Evolutionary conservation across 2,329 filamentous ascomycete species (phyloP).

Genomic region (Cordyceps tenuipes): DNA sequence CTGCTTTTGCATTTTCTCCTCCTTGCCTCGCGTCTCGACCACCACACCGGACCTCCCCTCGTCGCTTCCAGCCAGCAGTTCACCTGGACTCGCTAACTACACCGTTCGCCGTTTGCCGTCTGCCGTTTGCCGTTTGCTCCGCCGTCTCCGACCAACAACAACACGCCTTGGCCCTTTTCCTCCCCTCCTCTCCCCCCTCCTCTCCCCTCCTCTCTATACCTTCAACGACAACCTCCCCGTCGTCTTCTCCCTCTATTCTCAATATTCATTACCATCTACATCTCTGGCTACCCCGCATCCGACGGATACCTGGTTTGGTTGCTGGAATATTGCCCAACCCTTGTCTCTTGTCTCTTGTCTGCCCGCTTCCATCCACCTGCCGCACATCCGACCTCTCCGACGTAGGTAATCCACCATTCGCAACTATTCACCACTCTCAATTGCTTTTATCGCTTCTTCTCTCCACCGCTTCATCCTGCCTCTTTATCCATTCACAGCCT

Average conservation of each 20-base stretch:
- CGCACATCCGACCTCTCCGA: constrained; percentile 3
- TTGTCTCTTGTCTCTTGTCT: background rate
- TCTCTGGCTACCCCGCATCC: background rate
- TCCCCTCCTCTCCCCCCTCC: background rate
- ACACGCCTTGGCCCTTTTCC: background rate
- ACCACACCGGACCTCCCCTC: background rate
- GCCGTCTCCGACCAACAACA: background rate
- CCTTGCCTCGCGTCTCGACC: background rate
- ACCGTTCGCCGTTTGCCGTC: background rate
- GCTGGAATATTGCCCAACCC: constrained; percentile 13
- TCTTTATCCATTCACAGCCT: too few species aligned
- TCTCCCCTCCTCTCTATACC: background rate
- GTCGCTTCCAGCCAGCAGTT: background rate
- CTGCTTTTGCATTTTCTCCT: background rate
- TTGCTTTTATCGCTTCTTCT: background rate
- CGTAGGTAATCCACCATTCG: background rate
- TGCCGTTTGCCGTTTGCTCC: background rate
- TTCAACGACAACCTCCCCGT: background rate
- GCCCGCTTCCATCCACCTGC: background rate
- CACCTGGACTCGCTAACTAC: background rate
- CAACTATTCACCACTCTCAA: background rate
- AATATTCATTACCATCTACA: background rate
- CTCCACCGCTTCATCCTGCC: background rate
- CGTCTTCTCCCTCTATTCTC: background rate
- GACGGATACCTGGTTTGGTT: constrained; percentile 1